These are phyloP conservation scores for Talaromyces funiculosus DNA, from an alignment of 2,329 filamentous ascomycete species.

Conservation along the genomic window DNA sequence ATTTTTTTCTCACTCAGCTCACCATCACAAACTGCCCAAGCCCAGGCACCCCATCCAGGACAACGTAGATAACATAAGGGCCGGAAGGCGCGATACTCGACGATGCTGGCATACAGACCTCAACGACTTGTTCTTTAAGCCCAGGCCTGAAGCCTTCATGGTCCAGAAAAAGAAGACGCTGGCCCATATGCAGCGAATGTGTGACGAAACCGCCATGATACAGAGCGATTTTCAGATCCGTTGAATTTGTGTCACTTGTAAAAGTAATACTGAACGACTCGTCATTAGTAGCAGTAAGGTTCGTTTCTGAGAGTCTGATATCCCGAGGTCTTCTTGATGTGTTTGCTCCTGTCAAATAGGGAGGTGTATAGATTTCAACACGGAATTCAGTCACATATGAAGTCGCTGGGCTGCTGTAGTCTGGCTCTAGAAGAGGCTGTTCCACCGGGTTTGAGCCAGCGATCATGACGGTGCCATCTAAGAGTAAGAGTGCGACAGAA, in stretches of 20 bases:
- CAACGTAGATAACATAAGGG: constrained; percentile 56
- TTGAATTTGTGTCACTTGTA: constrained; percentile 37
- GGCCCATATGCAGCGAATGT: constrained; percentile 57
- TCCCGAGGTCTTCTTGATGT: constrained; percentile 45
- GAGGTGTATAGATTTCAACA: constrained; percentile 57
- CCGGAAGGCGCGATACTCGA: constrained; percentile 53
- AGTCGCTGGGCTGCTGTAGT: constrained; percentile 37
- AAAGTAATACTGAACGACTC: constrained; percentile 47
- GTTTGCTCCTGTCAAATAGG: constrained; percentile 52
- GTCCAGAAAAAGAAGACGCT: constrained; percentile 53
- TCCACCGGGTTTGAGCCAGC: constrained; percentile 58
- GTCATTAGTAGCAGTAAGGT: constrained; percentile 41
- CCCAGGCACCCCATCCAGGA: constrained; percentile 51
- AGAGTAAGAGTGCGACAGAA: constrained; percentile 53
- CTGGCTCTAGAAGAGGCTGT: constrained; percentile 47
- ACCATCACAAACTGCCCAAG: constrained; percentile 47
- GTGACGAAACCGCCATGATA: constrained; percentile 59
- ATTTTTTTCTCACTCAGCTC: constrained; percentile 2
- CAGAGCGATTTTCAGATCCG: constrained; percentile 46
- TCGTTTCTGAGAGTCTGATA: constrained; percentile 42
- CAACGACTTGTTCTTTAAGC: constrained; percentile 41
- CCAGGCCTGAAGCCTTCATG: constrained; percentile 43
- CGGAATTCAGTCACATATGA: constrained; percentile 55
- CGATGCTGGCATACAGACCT: constrained; percentile 51
- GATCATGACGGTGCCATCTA: constrained; percentile 56